Evolutionary conservation across 306 rosid species (phyloP).

Genomic region (Rosa persica): DNA sequence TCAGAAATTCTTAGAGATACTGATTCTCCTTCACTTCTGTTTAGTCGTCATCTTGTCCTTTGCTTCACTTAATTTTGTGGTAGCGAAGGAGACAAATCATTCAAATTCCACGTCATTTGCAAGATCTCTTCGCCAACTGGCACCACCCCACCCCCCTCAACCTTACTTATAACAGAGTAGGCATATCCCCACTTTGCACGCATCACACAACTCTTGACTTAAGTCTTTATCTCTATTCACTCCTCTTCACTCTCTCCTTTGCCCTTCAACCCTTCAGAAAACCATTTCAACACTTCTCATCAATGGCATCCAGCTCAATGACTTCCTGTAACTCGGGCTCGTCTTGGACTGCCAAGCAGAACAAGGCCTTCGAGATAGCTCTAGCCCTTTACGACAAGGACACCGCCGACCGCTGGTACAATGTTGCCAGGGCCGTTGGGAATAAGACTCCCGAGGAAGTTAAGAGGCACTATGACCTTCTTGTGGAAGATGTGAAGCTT

Average conservation of each 20-base stretch:
- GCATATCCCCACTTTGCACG: constrained; percentile 37
- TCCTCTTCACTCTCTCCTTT: constrained; percentile 3
- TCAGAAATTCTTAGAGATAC: constrained; percentile 35
- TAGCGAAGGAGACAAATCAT: constrained; percentile 70
- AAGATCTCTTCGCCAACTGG: constrained; percentile 60
- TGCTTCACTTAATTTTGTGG: constrained; percentile 49
- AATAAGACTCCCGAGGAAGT: constrained; percentile 83
- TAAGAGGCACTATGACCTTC: constrained; percentile 72
- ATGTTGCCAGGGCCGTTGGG: constrained; percentile 83
- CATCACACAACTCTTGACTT: constrained; percentile 31
- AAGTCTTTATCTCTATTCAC: constrained; percentile 16
- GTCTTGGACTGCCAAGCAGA: constrained; percentile 86
- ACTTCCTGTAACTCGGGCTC: constrained; percentile 54
- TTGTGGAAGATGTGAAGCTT: constrained; percentile 68
- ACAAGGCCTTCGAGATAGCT: constrained; percentile 90
- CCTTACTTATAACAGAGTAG: constrained; percentile 58
- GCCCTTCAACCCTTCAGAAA: neutral
- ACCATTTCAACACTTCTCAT: neutral
- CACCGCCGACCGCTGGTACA: constrained; percentile 89
- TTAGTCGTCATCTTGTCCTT: constrained; percentile 37
- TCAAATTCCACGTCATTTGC: constrained; percentile 41
- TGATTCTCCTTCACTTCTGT: constrained; percentile 45
- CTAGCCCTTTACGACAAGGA: constrained; percentile 83
- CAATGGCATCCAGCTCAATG: constrained; percentile 76
- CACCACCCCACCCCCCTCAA: constrained; percentile 27